Evolutionary conservation across 2,329 filamentous ascomycete genomes (phyloP), one percentile per base, ranked within the genome.

Genomic region (Aspergillus sp.): DNA sequence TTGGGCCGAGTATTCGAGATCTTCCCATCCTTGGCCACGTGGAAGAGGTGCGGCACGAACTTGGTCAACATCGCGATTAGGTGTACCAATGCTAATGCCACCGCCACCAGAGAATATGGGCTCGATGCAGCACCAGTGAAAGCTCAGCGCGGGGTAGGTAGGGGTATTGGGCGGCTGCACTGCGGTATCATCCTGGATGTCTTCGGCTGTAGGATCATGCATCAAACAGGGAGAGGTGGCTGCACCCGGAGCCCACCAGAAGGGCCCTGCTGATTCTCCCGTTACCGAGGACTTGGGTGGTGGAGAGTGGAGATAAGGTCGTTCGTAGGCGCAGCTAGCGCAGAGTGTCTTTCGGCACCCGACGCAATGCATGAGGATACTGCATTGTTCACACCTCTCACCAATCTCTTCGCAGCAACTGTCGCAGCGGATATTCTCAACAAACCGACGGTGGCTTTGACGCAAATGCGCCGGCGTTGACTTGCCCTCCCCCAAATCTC

Each of bases 321-420:
- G 77, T 66, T 85, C 84, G 71, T 85, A 86, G 6, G 85, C 84
- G 70, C 85, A 87, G 70, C 83, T 85, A 22, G 83, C 83, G 75
- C 85, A 87, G 2, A 87, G 79, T 1, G 84, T 87, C 74, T 84
- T 86, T 54, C 85, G 79, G 68, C 85, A 87, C 43, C 85, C 85
- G 69, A 85, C 82, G 68, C 85, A 87, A 69, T 87, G 85, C 85
- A 87, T 87, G 66, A 84, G 76, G 17, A 87, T 83, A 60, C 84
- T 86, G 71, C 85, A 87, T 61, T 85, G 84, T 71, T 87, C 85
- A 68, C 85, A 87, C 53, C 85, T 75, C 70, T 87, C 85, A 46
- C 79, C 69, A 48, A 87, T 86, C 34, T 74, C 68, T 48, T 84
- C 83, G 53, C 78, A 76, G 73, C 85, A 87, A 60, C 81, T 80